Evolutionary conservation across 176 grass and related monocot genomes (phyloP).

Genomic region (Eragrostis curvula): DNA sequence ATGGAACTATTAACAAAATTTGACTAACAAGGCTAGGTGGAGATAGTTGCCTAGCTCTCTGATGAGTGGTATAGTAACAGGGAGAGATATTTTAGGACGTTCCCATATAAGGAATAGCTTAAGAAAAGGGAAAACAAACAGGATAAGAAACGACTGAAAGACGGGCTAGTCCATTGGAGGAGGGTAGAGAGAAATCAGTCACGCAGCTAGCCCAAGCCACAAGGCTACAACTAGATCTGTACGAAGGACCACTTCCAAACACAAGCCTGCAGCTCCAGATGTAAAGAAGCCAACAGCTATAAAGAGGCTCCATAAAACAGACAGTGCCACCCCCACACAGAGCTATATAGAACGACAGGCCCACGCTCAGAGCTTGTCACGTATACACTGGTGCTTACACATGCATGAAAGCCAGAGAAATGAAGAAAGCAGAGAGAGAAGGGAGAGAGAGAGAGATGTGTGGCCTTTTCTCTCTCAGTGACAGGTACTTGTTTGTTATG

Average conservation of each 20-base stretch:
- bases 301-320: conserved; percentile 79
- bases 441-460: conserved; percentile 31
- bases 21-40: conserved; percentile 16
- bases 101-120: conserved; percentile 58
- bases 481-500: conserved; percentile 90
- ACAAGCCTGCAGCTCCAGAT: conserved; percentile 87
- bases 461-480: conserved; percentile 50
- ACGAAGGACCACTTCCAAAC: conserved; percentile 78
- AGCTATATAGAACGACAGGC: conserved; percentile 68
- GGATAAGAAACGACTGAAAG: conserved; percentile 41
- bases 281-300: conserved; percentile 99
- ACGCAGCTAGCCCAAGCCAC: conserved; percentile 46
- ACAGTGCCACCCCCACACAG: conserved; percentile 60
- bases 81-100: conserved; percentile 56
- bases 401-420: conserved; percentile 91
- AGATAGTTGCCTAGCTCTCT: conserved; percentile 4
- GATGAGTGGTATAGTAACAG: conserved; percentile 21
- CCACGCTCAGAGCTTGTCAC: conserved; percentile 85
- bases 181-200: conserved; percentile 46
- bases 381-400: conserved; percentile 90
- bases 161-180: background rate
- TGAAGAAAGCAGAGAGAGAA: conserved; percentile 56
- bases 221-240: conserved; percentile 57
- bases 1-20: background rate
- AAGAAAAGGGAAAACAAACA: conserved; percentile 45